Conservation (phyloP, 148 eudicot species). For the Vaccinium corymbosum region DNA sequence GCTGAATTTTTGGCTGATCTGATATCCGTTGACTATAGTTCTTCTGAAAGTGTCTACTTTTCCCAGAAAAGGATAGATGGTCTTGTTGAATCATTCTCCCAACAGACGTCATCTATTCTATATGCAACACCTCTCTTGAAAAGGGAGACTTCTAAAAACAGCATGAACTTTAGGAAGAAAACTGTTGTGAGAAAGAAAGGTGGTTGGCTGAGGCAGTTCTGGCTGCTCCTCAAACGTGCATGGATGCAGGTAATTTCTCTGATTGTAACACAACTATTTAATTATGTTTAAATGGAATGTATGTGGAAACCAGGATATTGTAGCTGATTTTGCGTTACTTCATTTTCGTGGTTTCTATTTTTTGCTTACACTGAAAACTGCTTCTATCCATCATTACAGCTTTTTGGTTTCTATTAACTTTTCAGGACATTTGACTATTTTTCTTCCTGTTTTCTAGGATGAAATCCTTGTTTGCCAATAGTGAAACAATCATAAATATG, state of each 20-base stretch:
- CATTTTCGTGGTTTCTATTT: not conserved
- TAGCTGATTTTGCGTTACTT: not conserved
- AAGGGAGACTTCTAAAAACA: constrained; percentile 29
- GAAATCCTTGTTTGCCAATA: not conserved
- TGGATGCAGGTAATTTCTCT: constrained; percentile 85
- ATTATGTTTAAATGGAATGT: not conserved
- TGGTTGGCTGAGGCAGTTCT: constrained; percentile 91
- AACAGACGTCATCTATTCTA: constrained; percentile 45
- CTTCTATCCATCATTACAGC: not conserved
- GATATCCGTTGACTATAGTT: constrained; percentile 90
- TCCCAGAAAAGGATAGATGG: constrained; percentile 84
- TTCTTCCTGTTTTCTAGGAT: not conserved
- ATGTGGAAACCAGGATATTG: not conserved
- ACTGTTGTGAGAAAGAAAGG: constrained; percentile 37
- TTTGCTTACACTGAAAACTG: not conserved
- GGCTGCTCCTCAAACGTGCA: constrained; percentile 88
- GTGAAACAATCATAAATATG: constrained; percentile 5
- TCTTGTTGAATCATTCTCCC: constrained; percentile 77
- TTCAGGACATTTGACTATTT: not conserved
- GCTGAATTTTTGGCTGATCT: constrained; percentile 99
- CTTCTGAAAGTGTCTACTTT: constrained; percentile 71
- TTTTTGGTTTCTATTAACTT: not conserved
- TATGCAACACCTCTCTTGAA: constrained; percentile 58
- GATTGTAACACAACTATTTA: not conserved
- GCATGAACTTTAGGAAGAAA: constrained; percentile 33